phyloP scores from a whole-genome alignment of 495 filamentous ascomycete genomes.

The Bathelium albidoporum region DNA sequence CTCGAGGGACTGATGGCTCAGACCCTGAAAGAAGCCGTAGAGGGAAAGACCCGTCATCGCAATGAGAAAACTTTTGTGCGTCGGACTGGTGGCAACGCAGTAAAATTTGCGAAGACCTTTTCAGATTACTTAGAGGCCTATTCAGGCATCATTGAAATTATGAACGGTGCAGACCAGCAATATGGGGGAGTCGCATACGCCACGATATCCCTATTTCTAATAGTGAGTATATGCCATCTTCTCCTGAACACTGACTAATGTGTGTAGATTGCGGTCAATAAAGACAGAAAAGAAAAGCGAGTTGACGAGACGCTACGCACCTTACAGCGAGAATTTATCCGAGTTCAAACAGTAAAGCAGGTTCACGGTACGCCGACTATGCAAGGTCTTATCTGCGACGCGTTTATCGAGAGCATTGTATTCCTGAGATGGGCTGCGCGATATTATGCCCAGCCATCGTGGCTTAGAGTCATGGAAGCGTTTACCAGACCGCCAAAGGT shows the following conservation, averaged over 20 bases:
- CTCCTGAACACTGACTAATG: neutral
- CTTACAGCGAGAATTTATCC: neutral
- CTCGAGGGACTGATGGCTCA: neutral
- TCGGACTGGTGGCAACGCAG: neutral
- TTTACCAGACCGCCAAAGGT: neutral
- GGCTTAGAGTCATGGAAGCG: conserved; percentile 1
- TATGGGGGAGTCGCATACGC: conserved; percentile 1
- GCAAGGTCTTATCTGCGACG: neutral
- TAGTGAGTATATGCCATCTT: neutral
- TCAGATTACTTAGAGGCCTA: neutral
- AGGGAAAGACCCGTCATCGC: neutral
- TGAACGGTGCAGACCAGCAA: neutral
- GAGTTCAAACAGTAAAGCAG: neutral
- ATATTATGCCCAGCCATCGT: neutral
- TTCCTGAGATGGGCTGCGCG: conserved; percentile 1
- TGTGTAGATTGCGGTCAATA: neutral
- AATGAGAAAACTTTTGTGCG: neutral
- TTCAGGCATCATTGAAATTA: neutral
- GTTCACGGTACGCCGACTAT: neutral
- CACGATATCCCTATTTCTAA: neutral
- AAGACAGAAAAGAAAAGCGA: neutral
- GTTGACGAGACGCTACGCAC: neutral
- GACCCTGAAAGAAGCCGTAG: neutral
- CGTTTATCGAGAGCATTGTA: neutral
- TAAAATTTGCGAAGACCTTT: neutral